These are phyloP conservation scores for Phallus indusiatus DNA, from an alignment of 768 basidiomycete species.

Conservation along the genomic window DNA sequence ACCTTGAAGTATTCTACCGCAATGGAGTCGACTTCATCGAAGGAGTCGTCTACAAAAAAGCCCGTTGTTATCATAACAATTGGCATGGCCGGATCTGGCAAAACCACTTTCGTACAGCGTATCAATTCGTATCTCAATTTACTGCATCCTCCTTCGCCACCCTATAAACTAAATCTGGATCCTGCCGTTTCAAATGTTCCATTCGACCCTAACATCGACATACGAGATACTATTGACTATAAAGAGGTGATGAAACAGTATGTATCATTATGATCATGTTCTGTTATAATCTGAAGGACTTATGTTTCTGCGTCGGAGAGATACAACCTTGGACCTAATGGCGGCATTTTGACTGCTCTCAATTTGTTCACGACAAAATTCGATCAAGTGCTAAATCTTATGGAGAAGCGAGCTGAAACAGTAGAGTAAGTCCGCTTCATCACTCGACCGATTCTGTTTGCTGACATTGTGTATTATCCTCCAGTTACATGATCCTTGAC, in stretches of 20 bases:
- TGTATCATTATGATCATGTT: slow-evolving; percentile 29
- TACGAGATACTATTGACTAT: slow-evolving; percentile 95
- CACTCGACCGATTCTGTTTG: background rate
- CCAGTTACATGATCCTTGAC: slow-evolving; percentile 88
- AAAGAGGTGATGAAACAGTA: slow-evolving; percentile 99
- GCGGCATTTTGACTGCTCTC: slow-evolving; percentile 92
- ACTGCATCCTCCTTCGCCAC: slow-evolving; percentile 50
- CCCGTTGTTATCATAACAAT: slow-evolving; percentile 84
- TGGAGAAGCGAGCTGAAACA: slow-evolving; percentile 82
- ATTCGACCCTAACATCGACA: slow-evolving; percentile 96
- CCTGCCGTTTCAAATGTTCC: slow-evolving; percentile 89
- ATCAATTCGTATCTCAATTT: slow-evolving; percentile 89
- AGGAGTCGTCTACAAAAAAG: slow-evolving; percentile 20
- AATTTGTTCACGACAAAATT: slow-evolving; percentile 99
- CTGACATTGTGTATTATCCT: slow-evolving; percentile 1
- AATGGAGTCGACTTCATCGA: background rate
- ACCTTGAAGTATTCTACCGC: background rate
- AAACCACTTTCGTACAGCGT: slow-evolving; percentile 94
- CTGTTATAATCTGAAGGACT: slow-evolving; percentile 12
- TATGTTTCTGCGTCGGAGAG: slow-evolving; percentile 29
- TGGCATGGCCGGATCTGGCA: slow-evolving; percentile 95
- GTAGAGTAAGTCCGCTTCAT: slow-evolving; percentile 60
- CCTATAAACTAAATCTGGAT: slow-evolving; percentile 96
- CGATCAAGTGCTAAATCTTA: slow-evolving; percentile 85
- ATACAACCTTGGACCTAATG: slow-evolving; percentile 97